A percentile compares a stretch with the other conserved stretches of the same genome.
Evolutionary conservation across 805 yeast species (phyloP).

Genomic region (Phaffomyces thermotolerans): DNA sequence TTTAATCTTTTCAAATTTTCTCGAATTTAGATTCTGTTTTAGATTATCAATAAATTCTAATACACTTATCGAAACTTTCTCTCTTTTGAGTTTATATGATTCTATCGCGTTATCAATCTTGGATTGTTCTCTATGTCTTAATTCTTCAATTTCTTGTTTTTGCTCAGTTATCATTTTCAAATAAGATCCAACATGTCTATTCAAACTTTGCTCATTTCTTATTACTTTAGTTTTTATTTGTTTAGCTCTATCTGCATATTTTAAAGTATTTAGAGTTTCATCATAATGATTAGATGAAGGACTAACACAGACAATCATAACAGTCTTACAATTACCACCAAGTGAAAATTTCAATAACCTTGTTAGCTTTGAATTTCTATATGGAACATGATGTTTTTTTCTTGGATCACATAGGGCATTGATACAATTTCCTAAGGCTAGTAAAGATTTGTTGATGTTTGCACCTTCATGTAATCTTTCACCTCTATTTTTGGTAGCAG

Average conservation of each 20-base stretch:
- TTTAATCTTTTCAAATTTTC: conserved; percentile 39
- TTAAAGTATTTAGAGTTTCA: conserved; percentile 84
- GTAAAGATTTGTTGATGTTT: conserved; percentile 77
- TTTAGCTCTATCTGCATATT: conserved; percentile 88
- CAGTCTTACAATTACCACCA: conserved; percentile 92
- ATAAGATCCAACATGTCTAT: conserved; percentile 80
- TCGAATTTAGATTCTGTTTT: conserved; percentile 33
- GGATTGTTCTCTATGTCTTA: conserved; percentile 46
- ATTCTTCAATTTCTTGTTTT: conserved; percentile 61
- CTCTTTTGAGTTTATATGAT: conserved; percentile 29
- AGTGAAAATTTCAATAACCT: conserved; percentile 79
- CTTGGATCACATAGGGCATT: conserved; percentile 80
- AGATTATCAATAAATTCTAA: conserved; percentile 37
- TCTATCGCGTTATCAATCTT: conserved; percentile 33
- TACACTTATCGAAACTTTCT: conserved; percentile 33
- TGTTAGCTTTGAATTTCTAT: conserved; percentile 85
- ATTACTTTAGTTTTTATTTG: conserved; percentile 77
- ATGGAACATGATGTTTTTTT: conserved; percentile 71
- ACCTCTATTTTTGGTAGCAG: conserved; percentile 82
- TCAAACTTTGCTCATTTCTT: conserved; percentile 67
- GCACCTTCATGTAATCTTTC: conserved; percentile 84
- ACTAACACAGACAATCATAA: conserved; percentile 91
- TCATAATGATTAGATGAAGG: conserved; percentile 86
- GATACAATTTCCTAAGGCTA: conserved; percentile 91
- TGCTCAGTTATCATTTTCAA: conserved; percentile 80